Base-by-base conservation (phyloP, 768 basidiomycete species). In the Cyathus striatus region DNA sequence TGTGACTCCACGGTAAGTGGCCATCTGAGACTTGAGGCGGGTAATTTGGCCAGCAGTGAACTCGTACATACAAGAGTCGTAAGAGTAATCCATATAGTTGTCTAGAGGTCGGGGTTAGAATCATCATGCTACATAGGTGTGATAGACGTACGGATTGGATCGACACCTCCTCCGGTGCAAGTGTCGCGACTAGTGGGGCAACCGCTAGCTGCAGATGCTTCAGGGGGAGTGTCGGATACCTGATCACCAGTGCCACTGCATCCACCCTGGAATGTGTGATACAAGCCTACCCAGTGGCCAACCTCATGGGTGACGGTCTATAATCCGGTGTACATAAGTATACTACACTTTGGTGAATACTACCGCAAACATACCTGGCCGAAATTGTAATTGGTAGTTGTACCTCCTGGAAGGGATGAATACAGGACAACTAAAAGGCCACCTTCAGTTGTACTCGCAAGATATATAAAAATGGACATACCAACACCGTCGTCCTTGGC, bases 271-370 rank as follows among this genome's bases (percentile, higher is more conserved):
- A 78, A 78, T 18, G 77, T 76, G 61, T 79, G 76, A 59, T 69
- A 78, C 18, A 78, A 65, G 20, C 78, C 77, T 44, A 76, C 61
- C 77, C 78, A 81, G 60, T 79, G 77, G n/a, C 78, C 75, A 39
- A 67, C 71, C 56, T 81, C 79, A 53, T 81, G 79, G 13, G 70
- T 75, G 45, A 73, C 49, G 35, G 73, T 79, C 55, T 56, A 52
- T 26, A 10, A 44, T 32, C 49, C 57, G 41, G 40, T 30, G 27
- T 25, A 37, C n/a, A n/a, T n/a, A n/a, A n/a, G n/a, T n/a, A n/a
- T n/a, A n/a, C n/a, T n/a, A n/a, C n/a, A n/a, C n/a, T n/a, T n/a
- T n/a, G n/a, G n/a, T n/a, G n/a, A n/a, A n/a, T n/a, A n/a, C n/a
- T n/a, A n/a, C n/a, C n/a, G n/a, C n/a, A n/a, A 9, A 23, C 58